Evolutionary conservation across 129 eudicot genomes (phyloP).

Genomic region (Flaveria ramosissima): DNA sequence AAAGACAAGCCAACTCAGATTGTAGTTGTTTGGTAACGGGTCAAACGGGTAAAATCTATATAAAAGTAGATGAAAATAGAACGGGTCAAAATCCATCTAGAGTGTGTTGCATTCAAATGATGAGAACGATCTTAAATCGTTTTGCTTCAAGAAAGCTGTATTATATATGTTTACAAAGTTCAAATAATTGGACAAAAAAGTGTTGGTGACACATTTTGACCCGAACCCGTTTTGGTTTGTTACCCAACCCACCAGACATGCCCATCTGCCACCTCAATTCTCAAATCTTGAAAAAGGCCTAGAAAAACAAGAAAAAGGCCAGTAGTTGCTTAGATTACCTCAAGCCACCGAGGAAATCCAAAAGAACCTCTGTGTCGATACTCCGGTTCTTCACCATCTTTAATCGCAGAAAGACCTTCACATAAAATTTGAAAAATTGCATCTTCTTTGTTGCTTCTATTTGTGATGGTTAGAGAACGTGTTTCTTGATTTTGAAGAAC

Average conservation of each 20-base stretch:
- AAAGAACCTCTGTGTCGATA: constrained; percentile 66
- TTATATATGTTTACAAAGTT: not conserved
- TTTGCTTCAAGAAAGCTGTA: not conserved
- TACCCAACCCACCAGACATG: constrained; percentile 7
- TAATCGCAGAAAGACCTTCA: constrained; percentile 60
- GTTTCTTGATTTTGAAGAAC: constrained; percentile 74
- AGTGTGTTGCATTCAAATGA: not conserved
- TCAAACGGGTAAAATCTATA: not conserved
- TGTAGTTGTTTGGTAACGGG: not conserved
- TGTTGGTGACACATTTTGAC: not conserved
- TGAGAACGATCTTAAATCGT: not conserved
- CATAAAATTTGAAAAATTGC: constrained; percentile 64
- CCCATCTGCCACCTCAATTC: not conserved
- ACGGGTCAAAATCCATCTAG: not conserved
- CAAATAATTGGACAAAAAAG: not conserved
- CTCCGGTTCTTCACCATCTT: constrained; percentile 58
- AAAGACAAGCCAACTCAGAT: not conserved
- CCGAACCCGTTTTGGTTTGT: not conserved
- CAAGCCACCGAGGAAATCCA: constrained; percentile 96
- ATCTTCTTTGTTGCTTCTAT: constrained; percentile 53
- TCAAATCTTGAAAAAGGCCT: not conserved
- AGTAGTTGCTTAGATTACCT: constrained; percentile 50
- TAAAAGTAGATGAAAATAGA: not conserved
- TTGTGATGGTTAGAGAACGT: constrained; percentile 47
- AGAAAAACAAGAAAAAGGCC: not conserved